Percentiles rank a stretch among this genome's conserved stretches.
These are phyloP conservation scores for Paecilomyces niveus DNA, from an alignment of 2,329 filamentous ascomycete genomes.

Conservation along the genomic window DNA sequence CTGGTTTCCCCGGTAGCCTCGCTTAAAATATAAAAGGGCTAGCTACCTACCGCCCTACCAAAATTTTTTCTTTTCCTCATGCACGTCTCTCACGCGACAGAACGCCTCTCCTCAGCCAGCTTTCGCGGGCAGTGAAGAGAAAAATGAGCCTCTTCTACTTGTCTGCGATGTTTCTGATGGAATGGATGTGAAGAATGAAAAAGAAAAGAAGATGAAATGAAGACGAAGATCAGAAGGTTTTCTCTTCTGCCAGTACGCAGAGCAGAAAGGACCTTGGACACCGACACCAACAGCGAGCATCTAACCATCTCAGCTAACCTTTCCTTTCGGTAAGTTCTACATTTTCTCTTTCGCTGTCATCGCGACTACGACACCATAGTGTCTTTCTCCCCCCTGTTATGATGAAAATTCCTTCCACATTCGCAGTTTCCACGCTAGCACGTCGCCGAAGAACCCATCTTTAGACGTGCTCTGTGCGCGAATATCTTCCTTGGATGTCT, in stretches of 20 bases:
- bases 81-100: background rate
- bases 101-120: background rate
- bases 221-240: background rate
- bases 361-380: conserved; percentile 7
- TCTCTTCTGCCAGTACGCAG: background rate
- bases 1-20: conserved; percentile 25
- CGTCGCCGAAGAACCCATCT: conserved; percentile 11
- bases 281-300: background rate
- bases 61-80: conserved; percentile 8
- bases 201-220: background rate
- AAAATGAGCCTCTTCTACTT: conserved; percentile 9
- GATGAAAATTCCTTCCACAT: conserved; percentile 38
- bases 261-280: background rate
- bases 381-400: conserved; percentile 19
- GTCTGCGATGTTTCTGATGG: background rate
- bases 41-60: conserved; percentile 8
- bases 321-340: background rate
- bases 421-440: conserved; percentile 22
- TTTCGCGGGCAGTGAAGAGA: conserved; percentile 1
- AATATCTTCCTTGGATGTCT: conserved; percentile 13
- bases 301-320: background rate
- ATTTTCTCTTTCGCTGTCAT: conserved; percentile 5
- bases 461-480: conserved; percentile 11
- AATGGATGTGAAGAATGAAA: background rate
- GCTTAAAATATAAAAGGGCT: conserved; percentile 22